Percentiles rank a stretch among this genome's conserved stretches.
Conservation (phyloP, 495 filamentous ascomycete genomes). For the Platismatia glauca region DNA sequence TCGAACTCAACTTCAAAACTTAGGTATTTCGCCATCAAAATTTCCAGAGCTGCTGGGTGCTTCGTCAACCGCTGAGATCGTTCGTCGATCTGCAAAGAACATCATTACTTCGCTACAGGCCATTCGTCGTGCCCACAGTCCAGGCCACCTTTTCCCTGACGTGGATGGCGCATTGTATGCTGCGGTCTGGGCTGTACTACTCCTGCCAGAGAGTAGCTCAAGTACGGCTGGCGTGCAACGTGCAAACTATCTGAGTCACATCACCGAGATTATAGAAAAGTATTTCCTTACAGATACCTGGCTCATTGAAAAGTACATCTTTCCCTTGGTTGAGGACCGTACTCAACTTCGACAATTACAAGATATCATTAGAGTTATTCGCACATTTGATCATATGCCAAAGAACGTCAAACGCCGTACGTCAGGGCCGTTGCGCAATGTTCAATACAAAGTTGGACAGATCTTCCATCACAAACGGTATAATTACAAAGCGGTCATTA, state of each 20-base stretch:
- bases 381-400: constrained; percentile 49
- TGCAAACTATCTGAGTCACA: constrained; percentile 54
- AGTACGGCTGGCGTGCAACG: constrained; percentile 41
- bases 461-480: constrained; percentile 79
- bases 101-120: constrained; percentile 55
- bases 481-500: constrained; percentile 68
- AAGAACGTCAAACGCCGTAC: constrained; percentile 44
- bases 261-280: constrained; percentile 56
- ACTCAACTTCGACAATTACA: constrained; percentile 38
- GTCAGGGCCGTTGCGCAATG: constrained; percentile 31
- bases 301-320: constrained; percentile 55
- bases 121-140: constrained; percentile 25
- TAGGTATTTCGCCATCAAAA: constrained; percentile 49
- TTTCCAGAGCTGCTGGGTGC: constrained; percentile 50
- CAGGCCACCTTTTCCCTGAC: constrained; percentile 35
- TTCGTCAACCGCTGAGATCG: constrained; percentile 53
- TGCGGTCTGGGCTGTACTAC: constrained; percentile 67
- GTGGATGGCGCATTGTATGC: constrained; percentile 63
- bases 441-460: constrained; percentile 71
- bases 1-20: constrained; percentile 47
- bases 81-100: constrained; percentile 70
- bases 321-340: constrained; percentile 44
- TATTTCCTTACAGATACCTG: constrained; percentile 55
- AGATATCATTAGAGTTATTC: constrained; percentile 49
- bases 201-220: constrained; percentile 40